Percentiles rank a stretch among this genome's conserved stretches.
Conservation (phyloP, 129 eudicot species). For the carrot (Daucus carota) region DH1_v3.0 NC_030384.2:39377001-39377500, state of each 20-base stretch:
- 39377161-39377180: too few relatives aligned
- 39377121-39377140: not conserved
- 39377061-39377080: not conserved
- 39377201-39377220: too few relatives aligned
- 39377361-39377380: not conserved
- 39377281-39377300: not conserved
- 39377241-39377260: not conserved
- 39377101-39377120: not conserved
- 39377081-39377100: not conserved
- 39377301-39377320: not conserved
- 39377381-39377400: too few relatives aligned
- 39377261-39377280: not conserved
- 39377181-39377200: too few relatives aligned
- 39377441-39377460: not conserved
- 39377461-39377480: not conserved
- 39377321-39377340: not conserved
- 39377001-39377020: conserved; percentile 2
- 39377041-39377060: not conserved
- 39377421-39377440: not conserved
- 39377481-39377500: too few relatives aligned
- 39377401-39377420: not conserved
- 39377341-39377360: conserved; percentile 4
- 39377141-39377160: too few relatives aligned
- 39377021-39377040: not conserved
- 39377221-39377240: too few relatives aligned